Evolutionary conservation across 2,329 filamentous ascomycete species (phyloP).

Genomic region (Talaromyces sp.): DNA sequence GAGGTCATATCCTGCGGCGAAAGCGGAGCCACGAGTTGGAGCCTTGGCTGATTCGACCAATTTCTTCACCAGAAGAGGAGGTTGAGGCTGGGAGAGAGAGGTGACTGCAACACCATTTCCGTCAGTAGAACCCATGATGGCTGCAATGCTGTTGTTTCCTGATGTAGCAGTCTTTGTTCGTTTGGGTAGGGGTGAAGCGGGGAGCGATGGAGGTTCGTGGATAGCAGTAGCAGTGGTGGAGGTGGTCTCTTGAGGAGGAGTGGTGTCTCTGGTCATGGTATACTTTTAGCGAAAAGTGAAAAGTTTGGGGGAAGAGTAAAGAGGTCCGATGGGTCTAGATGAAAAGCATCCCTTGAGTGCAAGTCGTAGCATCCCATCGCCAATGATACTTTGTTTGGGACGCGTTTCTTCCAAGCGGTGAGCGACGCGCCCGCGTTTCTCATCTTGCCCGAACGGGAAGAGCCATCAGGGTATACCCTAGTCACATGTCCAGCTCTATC

Average conservation of each 20-base stretch:
- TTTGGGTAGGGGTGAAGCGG: slow-evolving; percentile 74
- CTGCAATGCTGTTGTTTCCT: slow-evolving; percentile 18
- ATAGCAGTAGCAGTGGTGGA: slow-evolving; percentile 26
- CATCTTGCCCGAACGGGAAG: slow-evolving; percentile 3
- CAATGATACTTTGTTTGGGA: slow-evolving; percentile 11
- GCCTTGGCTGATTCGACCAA: slow-evolving; percentile 73
- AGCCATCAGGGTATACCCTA: slow-evolving; percentile 16
- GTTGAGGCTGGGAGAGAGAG: slow-evolving; percentile 49
- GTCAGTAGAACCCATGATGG: slow-evolving; percentile 27
- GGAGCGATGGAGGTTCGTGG: slow-evolving; percentile 56
- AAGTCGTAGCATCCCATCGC: slow-evolving; percentile 7
- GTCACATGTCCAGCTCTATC: background rate
- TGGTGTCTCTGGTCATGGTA: slow-evolving; percentile 45
- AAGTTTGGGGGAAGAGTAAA: background rate
- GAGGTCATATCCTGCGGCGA: slow-evolving; percentile 90
- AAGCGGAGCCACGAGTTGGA: slow-evolving; percentile 83
- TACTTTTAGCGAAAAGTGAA: background rate
- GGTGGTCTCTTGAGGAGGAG: slow-evolving; percentile 33
- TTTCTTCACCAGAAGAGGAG: slow-evolving; percentile 82
- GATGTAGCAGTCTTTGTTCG: slow-evolving; percentile 62
- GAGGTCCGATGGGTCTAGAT: background rate
- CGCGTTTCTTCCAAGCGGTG: slow-evolving; percentile 16
- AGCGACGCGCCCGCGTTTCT: slow-evolving; percentile 15
- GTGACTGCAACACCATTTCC: slow-evolving; percentile 29
- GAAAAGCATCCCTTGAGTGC: slow-evolving; percentile 10